Percentiles rank a stretch among this genome's conserved stretches.
These are phyloP conservation scores for Neurospora sp. DNA, from an alignment of 495 filamentous ascomycete genomes.

Conservation along the genomic window DNA sequence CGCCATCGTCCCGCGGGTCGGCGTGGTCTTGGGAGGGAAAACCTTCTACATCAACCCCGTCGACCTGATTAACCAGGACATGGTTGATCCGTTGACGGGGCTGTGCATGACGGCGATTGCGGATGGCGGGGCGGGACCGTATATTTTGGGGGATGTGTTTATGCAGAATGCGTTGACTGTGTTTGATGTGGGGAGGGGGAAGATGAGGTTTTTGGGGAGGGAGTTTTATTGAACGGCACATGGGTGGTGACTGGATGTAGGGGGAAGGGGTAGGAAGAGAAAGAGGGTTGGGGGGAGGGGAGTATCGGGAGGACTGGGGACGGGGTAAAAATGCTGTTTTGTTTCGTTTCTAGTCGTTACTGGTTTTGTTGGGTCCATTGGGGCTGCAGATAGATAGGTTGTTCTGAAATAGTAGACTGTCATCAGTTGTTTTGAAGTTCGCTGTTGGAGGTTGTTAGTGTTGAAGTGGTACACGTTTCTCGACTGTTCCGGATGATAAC, in stretches of 20 bases:
- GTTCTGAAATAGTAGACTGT: not conserved
- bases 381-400: not conserved
- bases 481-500: no score
- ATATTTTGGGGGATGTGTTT: conserved; percentile 53
- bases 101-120: conserved; percentile 41
- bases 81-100: conserved; percentile 26
- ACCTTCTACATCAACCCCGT: conserved; percentile 43
- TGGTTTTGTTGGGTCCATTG: not conserved
- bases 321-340: no score
- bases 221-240: conserved; percentile 22
- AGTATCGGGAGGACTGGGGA: no score
- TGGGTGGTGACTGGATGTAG: no score
- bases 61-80: conserved; percentile 42
- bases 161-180: conserved; percentile 54
- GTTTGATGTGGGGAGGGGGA: conserved; percentile 48
- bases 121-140: conserved; percentile 31
- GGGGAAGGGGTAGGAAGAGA: no score
- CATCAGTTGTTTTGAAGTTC: not conserved
- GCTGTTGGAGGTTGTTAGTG: no score
- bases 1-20: conserved; percentile 43
- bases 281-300: no score
- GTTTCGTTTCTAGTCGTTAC: no score
- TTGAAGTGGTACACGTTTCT: no score
- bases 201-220: conserved; percentile 39
- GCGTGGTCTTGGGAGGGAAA: conserved; percentile 38